These are phyloP conservation scores for Dactylellina leptospora DNA, from an alignment of 2,329 filamentous ascomycete species.

Conservation along the genomic window DNA sequence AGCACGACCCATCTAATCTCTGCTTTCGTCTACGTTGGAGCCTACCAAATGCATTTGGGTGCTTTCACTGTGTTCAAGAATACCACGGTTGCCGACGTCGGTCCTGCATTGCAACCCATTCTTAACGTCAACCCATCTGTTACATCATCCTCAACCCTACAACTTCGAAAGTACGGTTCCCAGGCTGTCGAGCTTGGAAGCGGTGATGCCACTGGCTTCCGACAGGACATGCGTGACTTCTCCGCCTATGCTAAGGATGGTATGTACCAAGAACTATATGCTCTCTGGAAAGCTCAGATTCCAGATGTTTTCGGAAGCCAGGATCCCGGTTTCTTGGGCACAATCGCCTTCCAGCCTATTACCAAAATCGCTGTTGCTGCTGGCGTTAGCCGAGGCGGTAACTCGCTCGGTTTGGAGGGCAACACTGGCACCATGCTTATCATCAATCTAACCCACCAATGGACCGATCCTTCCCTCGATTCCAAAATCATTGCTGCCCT, in stretches of 20 bases:
- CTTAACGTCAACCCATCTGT: constrained; percentile 13
- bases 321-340: constrained; percentile 53
- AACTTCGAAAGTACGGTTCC: constrained; percentile 23
- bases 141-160: constrained; percentile 5
- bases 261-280: constrained; percentile 20
- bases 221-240: constrained; percentile 48
- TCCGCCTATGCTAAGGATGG: constrained; percentile 16
- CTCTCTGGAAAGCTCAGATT: constrained; percentile 15
- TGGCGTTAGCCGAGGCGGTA: constrained; percentile 57
- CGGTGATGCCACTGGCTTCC: constrained; percentile 16
- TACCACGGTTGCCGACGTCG: background rate
- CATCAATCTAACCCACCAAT: constrained; percentile 53
- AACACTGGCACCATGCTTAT: constrained; percentile 29
- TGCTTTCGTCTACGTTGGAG: constrained; percentile 39
- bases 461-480: constrained; percentile 49
- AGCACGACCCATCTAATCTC: constrained; percentile 33
- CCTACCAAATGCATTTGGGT: constrained; percentile 18
- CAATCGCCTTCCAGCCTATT: constrained; percentile 59
- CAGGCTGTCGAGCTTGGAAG: constrained; percentile 24
- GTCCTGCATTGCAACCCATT: constrained; percentile 16
- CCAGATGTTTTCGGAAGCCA: constrained; percentile 13
- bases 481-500: constrained; percentile 53
- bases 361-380: constrained; percentile 57
- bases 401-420: constrained; percentile 58
- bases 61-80: constrained; percentile 49